Evolutionary conservation across 2,329 filamentous ascomycete genomes (phyloP).

Genomic region (Huntiella abstrusa): DNA sequence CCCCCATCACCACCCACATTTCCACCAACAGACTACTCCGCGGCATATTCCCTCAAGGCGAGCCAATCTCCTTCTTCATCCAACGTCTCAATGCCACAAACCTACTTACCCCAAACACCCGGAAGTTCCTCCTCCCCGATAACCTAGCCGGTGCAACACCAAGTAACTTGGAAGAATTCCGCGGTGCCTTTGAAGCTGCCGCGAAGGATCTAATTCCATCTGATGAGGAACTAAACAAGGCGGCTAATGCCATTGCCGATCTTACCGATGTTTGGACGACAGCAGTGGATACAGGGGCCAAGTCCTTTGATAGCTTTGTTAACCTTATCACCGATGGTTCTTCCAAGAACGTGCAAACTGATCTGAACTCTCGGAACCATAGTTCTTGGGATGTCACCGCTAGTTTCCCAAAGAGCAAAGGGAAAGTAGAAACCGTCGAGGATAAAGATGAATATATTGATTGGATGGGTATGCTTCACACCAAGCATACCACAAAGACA

Average conservation of each 20-base stretch:
- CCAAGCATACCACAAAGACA: constrained; percentile 22
- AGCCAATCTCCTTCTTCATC: constrained; percentile 26
- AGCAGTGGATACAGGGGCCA: constrained; percentile 20
- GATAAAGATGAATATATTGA: constrained; percentile 26
- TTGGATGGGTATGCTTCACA: constrained; percentile 24
- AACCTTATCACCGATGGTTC: constrained; percentile 16
- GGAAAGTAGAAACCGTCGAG: constrained; percentile 15
- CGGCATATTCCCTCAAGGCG: constrained; percentile 22
- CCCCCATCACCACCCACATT: constrained; percentile 21
- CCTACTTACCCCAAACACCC: constrained; percentile 19
- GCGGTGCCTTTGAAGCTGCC: constrained; percentile 16
- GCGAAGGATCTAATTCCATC: constrained; percentile 1
- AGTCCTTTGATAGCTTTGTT: constrained; percentile 23
- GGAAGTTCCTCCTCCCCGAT: constrained; percentile 11
- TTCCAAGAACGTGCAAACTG: constrained; percentile 12
- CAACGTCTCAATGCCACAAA: constrained; percentile 20
- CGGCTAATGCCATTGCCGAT: constrained; percentile 10
- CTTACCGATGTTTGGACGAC: constrained; percentile 14
- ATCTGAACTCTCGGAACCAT: background rate
- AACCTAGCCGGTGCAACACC: constrained; percentile 12
- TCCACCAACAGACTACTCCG: constrained; percentile 21
- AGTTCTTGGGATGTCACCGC: constrained; percentile 1
- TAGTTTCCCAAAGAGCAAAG: constrained; percentile 3
- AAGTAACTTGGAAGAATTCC: constrained; percentile 16
- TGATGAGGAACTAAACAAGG: constrained; percentile 17